These are phyloP conservation scores for Plasmodium gonderi DNA, from an alignment of 169 alveolate genomes.

Conservation along the genomic window DNA sequence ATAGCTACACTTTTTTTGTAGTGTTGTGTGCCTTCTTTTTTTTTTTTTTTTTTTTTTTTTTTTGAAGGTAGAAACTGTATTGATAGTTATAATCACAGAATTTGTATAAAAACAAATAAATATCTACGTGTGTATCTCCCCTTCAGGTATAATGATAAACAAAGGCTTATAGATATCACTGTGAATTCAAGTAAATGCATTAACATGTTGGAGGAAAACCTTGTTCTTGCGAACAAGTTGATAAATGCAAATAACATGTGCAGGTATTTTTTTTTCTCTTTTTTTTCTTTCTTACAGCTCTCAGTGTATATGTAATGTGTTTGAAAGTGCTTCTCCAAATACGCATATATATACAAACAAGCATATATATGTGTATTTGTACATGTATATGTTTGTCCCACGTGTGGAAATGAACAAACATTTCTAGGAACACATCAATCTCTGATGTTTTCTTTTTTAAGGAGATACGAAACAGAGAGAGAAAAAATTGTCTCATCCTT, in stretches of 20 bases:
- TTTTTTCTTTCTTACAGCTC: too few species aligned
- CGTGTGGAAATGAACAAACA: too few species aligned
- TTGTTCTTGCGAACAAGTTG: slow-evolving; percentile 34
- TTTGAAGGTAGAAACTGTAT: neutral
- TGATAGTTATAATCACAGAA: neutral
- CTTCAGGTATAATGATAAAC: slow-evolving; percentile 45
- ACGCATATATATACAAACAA: neutral
- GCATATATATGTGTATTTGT: neutral
- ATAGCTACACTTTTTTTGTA: too few species aligned
- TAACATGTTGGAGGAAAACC: slow-evolving; percentile 37
- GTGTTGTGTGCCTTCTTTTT: neutral
- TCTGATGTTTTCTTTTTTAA: neutral
- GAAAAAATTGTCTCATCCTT: slow-evolving; percentile 17
- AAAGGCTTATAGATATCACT: slow-evolving; percentile 45
- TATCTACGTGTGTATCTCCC: neutral
- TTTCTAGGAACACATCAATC: too few species aligned
- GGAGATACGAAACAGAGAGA: slow-evolving; percentile 57
- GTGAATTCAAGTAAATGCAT: slow-evolving; percentile 38
- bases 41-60: too few species aligned
- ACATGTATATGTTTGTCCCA: too few species aligned
- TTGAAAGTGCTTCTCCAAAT: too few species aligned
- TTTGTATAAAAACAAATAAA: neutral
- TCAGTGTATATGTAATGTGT: too few species aligned
- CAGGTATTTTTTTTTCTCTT: slow-evolving; percentile 8
- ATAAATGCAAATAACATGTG: slow-evolving; percentile 41